Evolutionary conservation across 495 filamentous ascomycete species (phyloP), one percentile per base, ranked within the genome.

Genomic region (Aspergillus ellipticus): DNA sequence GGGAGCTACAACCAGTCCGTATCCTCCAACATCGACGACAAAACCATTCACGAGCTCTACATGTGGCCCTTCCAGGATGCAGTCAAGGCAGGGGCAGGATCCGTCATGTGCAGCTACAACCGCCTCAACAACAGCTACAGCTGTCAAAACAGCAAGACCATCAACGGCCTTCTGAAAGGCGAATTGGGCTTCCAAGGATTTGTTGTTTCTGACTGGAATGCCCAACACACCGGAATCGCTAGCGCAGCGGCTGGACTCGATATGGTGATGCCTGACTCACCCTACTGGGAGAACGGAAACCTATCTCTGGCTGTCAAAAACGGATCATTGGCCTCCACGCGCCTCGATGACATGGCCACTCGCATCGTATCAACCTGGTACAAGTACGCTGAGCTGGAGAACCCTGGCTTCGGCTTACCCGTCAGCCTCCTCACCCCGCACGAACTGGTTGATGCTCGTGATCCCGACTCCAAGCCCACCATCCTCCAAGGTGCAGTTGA

Each of bases 131-230:
- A 47, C 43, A 47, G 43, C 20, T 47, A 47, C 21, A 19, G 43
- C 43, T 47, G 43, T 26, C 43, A 48, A 17, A 55, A 55, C 21
- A 39, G 29, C 29, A 39, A 49, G 28, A 37, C 33, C 8, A 24
- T 55, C 8, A 92, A 91, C 66, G 75, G 82, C 57, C 64, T 90
- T 3, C 78, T 95, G 50, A 95, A 95, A 73, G 77, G 80, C 51
- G 90, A 95, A 65, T 74, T 93, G 6, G 89, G 85, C 20, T 95
- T 92, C 74, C 89, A 92, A 33, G 84, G 84, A 6, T 83, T 78
- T 49, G 78, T 87, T 13, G 72, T 85, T 22, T 72, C 73, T 17
- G 84, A 87, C 57, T 86, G 82, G 82, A 66, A 71, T 39, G 83
- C 80, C n/a, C 79, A 79, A 26, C 82, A 84, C 48, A 72, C 74